Conservation (phyloP, 176 grass and related monocot genomes). For the Oryza meyeriana region DNA sequence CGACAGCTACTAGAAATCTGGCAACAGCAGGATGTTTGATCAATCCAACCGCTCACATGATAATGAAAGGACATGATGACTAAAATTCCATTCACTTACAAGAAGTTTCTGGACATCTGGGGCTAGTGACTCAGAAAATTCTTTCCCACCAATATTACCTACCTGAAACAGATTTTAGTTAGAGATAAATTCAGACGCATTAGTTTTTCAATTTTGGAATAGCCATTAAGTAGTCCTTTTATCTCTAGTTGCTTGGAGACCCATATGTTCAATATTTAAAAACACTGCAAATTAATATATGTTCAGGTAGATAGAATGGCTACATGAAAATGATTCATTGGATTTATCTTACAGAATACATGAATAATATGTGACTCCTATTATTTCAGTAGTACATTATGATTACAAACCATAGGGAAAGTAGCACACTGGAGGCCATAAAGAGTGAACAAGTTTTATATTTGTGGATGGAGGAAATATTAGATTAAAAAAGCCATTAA, state of each 20-base stretch:
- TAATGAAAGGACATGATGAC: constrained; percentile 14
- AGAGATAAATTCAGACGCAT: constrained; percentile 20
- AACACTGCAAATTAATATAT: background rate
- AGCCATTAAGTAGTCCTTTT: background rate
- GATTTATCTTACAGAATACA: too few relatives aligned
- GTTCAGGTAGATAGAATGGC: background rate
- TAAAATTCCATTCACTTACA: constrained; percentile 46
- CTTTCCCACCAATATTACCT: constrained; percentile 99
- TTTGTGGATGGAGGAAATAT: background rate
- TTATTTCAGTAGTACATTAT: background rate
- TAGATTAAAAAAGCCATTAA: background rate
- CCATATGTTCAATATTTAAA: background rate
- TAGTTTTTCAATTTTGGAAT: background rate
- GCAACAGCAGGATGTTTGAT: constrained; percentile 26
- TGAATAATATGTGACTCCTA: background rate
- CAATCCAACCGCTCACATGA: constrained; percentile 25
- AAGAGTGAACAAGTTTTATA: background rate
- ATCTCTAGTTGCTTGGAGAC: background rate
- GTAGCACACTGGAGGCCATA: too few relatives aligned
- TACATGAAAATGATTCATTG: background rate
- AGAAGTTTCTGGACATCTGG: constrained; percentile 98
- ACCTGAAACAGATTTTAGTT: constrained; percentile 66
- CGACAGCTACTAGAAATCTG: constrained; percentile 98
- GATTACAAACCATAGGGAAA: too few relatives aligned
- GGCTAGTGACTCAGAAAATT: constrained; percentile 97